Evolutionary conservation across 2,329 filamentous ascomycete species (phyloP), one percentile per base, ranked within the genome.

Genomic region (Botrytis squamosa): DNA sequence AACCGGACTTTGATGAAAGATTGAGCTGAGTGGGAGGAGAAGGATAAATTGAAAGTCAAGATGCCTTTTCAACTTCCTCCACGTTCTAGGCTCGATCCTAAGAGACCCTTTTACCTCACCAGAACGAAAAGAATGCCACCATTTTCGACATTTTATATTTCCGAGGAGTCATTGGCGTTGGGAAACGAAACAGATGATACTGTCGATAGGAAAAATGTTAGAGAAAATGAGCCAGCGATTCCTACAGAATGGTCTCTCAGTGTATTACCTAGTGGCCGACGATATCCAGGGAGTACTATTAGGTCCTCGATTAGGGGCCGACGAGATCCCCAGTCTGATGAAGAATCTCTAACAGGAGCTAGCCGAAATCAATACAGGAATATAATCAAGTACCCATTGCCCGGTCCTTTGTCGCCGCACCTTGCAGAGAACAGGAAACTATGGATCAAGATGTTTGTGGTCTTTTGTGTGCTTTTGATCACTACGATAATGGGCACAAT

Each of bases 401-500:
- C 76, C 4, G 60, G 67, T 20, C 38, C 74, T 29, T 65, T 42
- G 16, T 76, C 75, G 3, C 65, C 74, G 4, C 73, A 73, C 44
- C 65, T 76, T 55, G 71, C 72, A 3, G 67, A 52, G 20, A 70
- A 75, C 60, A 68, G 76, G 44, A 75, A 75, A 42, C 57, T 72
- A 38, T 77, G 76, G 76, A 64, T 67, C 33, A 77, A 76, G 40
- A 77, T 77, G 74, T 67, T 74, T 20, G 33, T 73, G 8, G 68
- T 62, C 2, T 74, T 75, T 67, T 73, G 49, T 57, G 62, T 77
- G 7, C 49, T 77, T 18, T 68, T 77, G n/a, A 36, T 74, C 18
- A 60, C 66, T 3, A 75, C 75, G 14, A 71, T 77, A 25, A 67
- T 76, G 70, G 76, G 76, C 4, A 75, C 76, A 9, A 64, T 77